These are phyloP conservation scores for Huntiella decipiens DNA, from an alignment of 2,329 filamentous ascomycete genomes.

Conservation along the genomic window DNA sequence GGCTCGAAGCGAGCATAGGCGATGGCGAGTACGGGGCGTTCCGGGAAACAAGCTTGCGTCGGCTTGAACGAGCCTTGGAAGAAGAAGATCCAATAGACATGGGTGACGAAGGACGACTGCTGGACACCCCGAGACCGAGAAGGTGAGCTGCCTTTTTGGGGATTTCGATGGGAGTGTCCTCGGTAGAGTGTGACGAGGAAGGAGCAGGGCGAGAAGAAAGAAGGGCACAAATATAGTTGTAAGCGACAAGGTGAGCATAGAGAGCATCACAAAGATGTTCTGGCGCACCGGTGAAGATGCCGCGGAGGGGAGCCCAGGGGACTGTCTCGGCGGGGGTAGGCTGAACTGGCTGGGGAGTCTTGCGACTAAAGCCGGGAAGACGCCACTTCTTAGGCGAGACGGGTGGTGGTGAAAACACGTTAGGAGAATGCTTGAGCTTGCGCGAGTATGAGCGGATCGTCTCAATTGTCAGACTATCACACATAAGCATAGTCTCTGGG, in stretches of 20 bases:
- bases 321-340: background rate
- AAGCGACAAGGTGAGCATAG: slow-evolving; percentile 39
- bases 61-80: background rate
- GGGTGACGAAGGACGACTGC: slow-evolving; percentile 13
- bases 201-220: slow-evolving; percentile 12
- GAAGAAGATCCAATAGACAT: slow-evolving; percentile 5
- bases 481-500: slow-evolving; percentile 38
- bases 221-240: slow-evolving; percentile 33
- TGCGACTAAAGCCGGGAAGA: slow-evolving; percentile 4
- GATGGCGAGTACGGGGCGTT: background rate
- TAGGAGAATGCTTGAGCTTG: slow-evolving; percentile 26
- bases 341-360: background rate
- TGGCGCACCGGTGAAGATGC: slow-evolving; percentile 32
- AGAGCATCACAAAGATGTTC: slow-evolving; percentile 39
- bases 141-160: slow-evolving; percentile 34
- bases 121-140: slow-evolving; percentile 24
- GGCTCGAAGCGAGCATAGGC: background rate
- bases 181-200: slow-evolving; percentile 1
- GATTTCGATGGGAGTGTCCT: slow-evolving; percentile 18
- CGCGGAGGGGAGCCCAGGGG: slow-evolving; percentile 28
- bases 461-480: slow-evolving; percentile 35
- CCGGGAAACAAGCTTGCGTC: background rate
- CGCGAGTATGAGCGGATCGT: slow-evolving; percentile 37
- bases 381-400: slow-evolving; percentile 8
- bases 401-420: background rate